phyloP scores from a whole-genome alignment of 139 green algal genomes.

The Nannochloris sp. region DNA sequence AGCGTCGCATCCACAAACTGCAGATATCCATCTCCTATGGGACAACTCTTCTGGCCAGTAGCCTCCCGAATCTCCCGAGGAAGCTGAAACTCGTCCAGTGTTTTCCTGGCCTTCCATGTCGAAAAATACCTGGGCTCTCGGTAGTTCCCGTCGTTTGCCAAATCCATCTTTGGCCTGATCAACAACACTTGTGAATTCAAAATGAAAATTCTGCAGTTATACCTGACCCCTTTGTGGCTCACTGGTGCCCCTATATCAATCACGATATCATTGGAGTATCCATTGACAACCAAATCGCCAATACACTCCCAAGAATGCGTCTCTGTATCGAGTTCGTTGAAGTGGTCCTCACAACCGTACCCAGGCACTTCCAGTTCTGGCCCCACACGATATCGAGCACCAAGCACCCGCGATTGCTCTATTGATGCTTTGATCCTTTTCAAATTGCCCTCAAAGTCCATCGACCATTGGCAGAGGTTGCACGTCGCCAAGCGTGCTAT shows the following conservation, averaged over 20 bases:
- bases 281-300: conserved; percentile 47
- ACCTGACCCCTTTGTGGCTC: conserved; percentile 78
- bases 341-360: conserved; percentile 99
- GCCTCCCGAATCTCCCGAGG: conserved; percentile 39
- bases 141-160: conserved; percentile 98
- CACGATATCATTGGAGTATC: conserved; percentile 67
- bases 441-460: conserved; percentile 96
- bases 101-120: conserved; percentile 65
- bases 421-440: conserved; percentile 70
- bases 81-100: conserved; percentile 62
- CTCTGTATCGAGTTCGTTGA: conserved; percentile 84
- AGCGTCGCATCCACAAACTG: conserved; percentile 54
- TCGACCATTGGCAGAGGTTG: conserved; percentile 94
- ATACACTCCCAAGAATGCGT: conserved; percentile 72
- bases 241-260: conserved; percentile 89
- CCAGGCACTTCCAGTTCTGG: conserved; percentile 92
- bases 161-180: conserved; percentile 84
- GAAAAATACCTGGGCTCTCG: conserved; percentile 79
- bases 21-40: conserved; percentile 79
- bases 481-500: conserved; percentile 72
- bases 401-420: conserved; percentile 40
- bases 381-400: conserved; percentile 77
- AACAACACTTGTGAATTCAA: conserved; percentile 74
- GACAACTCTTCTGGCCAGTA: conserved; percentile 54
- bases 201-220: conserved; percentile 89